Base-by-base conservation (phyloP, 2,329 filamentous ascomycete genomes). In the Tolypocladium album region DNA sequence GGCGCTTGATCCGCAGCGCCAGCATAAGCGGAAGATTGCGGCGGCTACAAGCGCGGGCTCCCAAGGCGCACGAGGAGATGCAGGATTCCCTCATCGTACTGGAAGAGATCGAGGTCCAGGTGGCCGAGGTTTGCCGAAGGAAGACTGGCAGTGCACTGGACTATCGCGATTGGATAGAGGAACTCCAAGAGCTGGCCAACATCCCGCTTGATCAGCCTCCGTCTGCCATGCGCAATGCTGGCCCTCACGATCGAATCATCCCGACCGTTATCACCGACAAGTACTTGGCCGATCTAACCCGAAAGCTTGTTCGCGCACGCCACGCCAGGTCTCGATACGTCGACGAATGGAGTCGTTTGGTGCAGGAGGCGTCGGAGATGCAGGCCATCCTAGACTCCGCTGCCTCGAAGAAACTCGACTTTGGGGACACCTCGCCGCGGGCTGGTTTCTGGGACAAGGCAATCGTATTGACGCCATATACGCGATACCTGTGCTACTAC, bases 111-210 rank as follows among this genome's bases (percentile, higher is more conserved):
- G 92, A 97, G 71, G 79, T 82, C 4, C 90, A 95, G 69, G 88
- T 97, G 3, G 76, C 82, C 24, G 89, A 94, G 70, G 79, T 99
- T 47, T 85, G 87, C 64, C 85, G 87, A 64, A 84, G 92, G 65
- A 97, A 96, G 77, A 87, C 84, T 3, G 90, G 89, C 20, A 89
- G 86, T 31, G 87, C 90, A 6, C 78, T 79, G 59, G 83, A 88
- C 50, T 94, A 92, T 68, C 85, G 87, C 65, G 92, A 96, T 66
- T 99, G 94, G 94, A 96, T 99, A 64, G 93, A 97, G 65, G 94
- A 99, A 69, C 78, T 99, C 39, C 87, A 85, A 3, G 93, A 97
- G 64, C 84, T 88, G 64, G 86, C 86, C 53, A 87, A 83, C 66
- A 73, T 90, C 7, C 83, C 87, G 2, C 90, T 93, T 65, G 76